phyloP scores from a whole-genome alignment of 2,329 filamentous ascomycete species.

The Corinectria fuckeliana region DNA sequence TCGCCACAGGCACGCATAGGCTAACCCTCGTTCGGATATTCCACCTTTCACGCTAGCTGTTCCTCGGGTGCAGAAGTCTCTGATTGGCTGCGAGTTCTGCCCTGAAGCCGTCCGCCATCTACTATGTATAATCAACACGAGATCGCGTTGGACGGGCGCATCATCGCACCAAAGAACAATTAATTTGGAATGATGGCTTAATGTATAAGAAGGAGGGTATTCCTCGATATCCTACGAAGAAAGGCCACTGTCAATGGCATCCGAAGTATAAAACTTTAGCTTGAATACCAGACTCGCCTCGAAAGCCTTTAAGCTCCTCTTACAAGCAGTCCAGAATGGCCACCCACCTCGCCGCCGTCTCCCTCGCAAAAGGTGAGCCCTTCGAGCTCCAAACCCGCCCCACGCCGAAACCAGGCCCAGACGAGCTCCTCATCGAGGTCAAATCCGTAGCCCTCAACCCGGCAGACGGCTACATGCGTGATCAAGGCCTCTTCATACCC shows the following conservation, averaged over 20 bases:
- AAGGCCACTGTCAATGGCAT: neutral
- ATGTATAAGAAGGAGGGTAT: constrained; percentile 11
- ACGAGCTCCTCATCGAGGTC: constrained; percentile 55
- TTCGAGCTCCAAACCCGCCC: constrained; percentile 46
- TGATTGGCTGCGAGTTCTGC: constrained; percentile 36
- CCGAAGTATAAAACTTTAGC: no score
- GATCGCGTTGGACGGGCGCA: neutral
- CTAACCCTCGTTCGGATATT: constrained; percentile 29
- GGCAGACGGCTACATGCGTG: constrained; percentile 51
- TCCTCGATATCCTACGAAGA: neutral
- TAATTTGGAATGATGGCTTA: neutral
- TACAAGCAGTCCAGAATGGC: constrained; percentile 34
- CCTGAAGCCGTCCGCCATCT: neutral
- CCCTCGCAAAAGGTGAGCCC: constrained; percentile 43
- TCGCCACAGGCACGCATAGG: neutral
- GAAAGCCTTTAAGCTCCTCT: neutral
- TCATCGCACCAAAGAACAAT: no score
- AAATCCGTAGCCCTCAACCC: constrained; percentile 58
- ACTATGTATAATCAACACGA: neutral
- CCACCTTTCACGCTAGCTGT: constrained; percentile 32
- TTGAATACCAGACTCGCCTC: neutral
- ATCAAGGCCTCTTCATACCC: constrained; percentile 49
- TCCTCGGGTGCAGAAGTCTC: constrained; percentile 29
- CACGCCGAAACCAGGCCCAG: constrained; percentile 53
- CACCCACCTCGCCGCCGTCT: constrained; percentile 51